Percentiles rank a stretch among this genome's conserved stretches.
Evolutionary conservation across 495 filamentous ascomycete species (phyloP).

Genomic region (Trichodelitschia bisporula): DNA sequence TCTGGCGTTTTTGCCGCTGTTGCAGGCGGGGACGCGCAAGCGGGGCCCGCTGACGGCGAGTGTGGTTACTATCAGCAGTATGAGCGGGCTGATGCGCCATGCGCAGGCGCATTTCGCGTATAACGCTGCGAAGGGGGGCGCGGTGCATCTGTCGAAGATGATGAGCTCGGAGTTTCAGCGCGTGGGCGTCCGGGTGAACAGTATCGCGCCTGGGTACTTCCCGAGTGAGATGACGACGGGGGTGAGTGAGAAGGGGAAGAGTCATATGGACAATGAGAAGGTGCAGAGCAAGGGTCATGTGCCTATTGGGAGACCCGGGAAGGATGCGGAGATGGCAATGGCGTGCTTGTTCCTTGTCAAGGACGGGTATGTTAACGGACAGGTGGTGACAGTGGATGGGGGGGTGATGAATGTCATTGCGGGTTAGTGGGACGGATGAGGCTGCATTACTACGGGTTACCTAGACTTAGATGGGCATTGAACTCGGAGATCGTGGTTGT

Average conservation of each 20-base stretch:
- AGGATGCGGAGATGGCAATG: constrained; percentile 24
- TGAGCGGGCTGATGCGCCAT: constrained; percentile 19
- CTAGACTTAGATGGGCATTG: no score
- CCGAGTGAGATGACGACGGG: constrained; percentile 38
- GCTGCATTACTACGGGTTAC: no score
- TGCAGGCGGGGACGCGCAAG: constrained; percentile 16
- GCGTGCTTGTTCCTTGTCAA: constrained; percentile 22
- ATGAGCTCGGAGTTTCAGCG: constrained; percentile 25
- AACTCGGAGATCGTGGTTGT: no score
- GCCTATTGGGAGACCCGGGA: constrained; percentile 18
- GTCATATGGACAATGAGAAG: constrained; percentile 22
- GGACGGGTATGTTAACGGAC: constrained; percentile 34
- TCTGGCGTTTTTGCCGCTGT: constrained; percentile 18
- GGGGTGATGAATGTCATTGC: constrained; percentile 26
- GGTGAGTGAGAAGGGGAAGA: constrained; percentile 27
- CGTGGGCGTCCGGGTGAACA: constrained; percentile 19
- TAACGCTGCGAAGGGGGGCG: constrained; percentile 20
- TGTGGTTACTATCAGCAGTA: constrained; percentile 20
- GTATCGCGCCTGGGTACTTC: constrained; percentile 29
- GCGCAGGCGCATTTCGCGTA: constrained; percentile 20
- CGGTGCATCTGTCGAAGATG: constrained; percentile 19
- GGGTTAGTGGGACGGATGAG: no score
- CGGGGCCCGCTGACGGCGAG: constrained; percentile 17
- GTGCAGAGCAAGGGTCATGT: constrained; percentile 23
- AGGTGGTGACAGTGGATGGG: constrained; percentile 34